A percentile compares a stretch with the other conserved stretches of the same genome.
phyloP scores from a whole-genome alignment of 2,329 filamentous ascomycete genomes.

The Xylariales sp. region DNA sequence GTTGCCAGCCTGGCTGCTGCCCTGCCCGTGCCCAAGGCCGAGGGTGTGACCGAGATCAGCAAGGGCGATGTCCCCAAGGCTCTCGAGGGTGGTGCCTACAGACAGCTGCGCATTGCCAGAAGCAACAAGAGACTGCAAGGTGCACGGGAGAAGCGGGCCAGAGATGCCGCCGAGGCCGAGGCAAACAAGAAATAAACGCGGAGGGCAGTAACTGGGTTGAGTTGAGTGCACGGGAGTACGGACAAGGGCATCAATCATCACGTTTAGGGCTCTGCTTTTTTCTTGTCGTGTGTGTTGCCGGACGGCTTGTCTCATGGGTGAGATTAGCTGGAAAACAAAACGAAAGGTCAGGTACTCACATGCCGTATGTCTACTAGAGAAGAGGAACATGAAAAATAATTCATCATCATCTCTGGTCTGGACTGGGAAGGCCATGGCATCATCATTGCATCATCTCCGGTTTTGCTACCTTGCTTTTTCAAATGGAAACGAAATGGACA shows the following conservation, averaged over 20 bases:
- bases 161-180: conserved; percentile 82
- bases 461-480: background rate
- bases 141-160: conserved; percentile 87
- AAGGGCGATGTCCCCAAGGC: conserved; percentile 75
- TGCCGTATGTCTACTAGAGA: conserved; percentile 8
- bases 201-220: conserved; percentile 9
- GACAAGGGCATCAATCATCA: conserved; percentile 22
- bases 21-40: conserved; percentile 69
- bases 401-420: conserved; percentile 8
- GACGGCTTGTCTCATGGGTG: background rate
- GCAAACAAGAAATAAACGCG: conserved; percentile 80
- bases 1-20: conserved; percentile 50
- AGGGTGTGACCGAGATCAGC: conserved; percentile 69
- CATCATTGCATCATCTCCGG: conserved; percentile 1
- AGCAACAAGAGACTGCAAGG: conserved; percentile 78
- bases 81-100: conserved; percentile 80
- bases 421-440: background rate
- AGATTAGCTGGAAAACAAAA: background rate
- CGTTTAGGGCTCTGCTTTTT: conserved; percentile 27
- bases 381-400: conserved; percentile 8
- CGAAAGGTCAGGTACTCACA: conserved; percentile 5
- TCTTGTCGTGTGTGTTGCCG: conserved; percentile 16
- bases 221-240: conserved; percentile 27
- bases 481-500: background rate
- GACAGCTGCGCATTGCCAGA: conserved; percentile 78